A percentile compares a stretch with the other conserved stretches of the same genome.
Conservation (phyloP, 2,329 filamentous ascomycete species). For the Xylaria sp. region DNA sequence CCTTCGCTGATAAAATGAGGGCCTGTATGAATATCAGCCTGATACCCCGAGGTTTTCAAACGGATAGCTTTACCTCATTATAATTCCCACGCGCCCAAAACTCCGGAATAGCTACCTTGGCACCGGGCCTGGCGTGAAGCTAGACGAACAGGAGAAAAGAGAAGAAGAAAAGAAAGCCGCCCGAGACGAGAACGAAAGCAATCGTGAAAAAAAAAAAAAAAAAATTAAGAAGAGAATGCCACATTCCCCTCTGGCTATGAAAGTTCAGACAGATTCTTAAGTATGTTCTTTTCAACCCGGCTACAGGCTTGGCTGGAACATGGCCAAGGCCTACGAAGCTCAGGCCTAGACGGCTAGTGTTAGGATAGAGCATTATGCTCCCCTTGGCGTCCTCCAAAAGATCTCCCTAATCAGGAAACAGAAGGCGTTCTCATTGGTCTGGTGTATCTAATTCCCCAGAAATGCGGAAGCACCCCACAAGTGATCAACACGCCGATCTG, state of each 20-base stretch:
- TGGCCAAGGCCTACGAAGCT: slow-evolving; percentile 19
- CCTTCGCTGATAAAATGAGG: slow-evolving; percentile 14
- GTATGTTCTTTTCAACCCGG: slow-evolving; percentile 11
- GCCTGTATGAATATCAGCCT: slow-evolving; percentile 11
- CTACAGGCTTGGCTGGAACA: slow-evolving; percentile 8
- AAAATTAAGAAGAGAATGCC: background rate
- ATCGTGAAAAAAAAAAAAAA: background rate
- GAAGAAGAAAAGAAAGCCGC: background rate
- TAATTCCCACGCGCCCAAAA: background rate
- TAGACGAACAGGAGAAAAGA: background rate
- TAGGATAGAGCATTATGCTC: slow-evolving; percentile 10
- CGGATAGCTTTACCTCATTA: slow-evolving; percentile 17
- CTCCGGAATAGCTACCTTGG: slow-evolving; percentile 1
- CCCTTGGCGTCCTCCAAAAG: slow-evolving; percentile 13
- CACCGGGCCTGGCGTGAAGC: slow-evolving; percentile 18
- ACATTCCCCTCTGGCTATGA: background rate
- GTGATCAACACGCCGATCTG: slow-evolving; percentile 16
- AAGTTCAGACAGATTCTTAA: slow-evolving; percentile 12
- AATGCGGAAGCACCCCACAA: slow-evolving; percentile 2
- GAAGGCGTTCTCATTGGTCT: slow-evolving; percentile 15
- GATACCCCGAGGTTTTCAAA: too few relatives aligned
- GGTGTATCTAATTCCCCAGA: slow-evolving; percentile 9
- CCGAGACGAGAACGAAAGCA: too few relatives aligned
- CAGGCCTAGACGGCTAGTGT: slow-evolving; percentile 10
- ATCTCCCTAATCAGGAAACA: slow-evolving; percentile 23